Conservation (phyloP, 176 grass and related monocot genomes). For the Aegilops sharonensis region DNA sequence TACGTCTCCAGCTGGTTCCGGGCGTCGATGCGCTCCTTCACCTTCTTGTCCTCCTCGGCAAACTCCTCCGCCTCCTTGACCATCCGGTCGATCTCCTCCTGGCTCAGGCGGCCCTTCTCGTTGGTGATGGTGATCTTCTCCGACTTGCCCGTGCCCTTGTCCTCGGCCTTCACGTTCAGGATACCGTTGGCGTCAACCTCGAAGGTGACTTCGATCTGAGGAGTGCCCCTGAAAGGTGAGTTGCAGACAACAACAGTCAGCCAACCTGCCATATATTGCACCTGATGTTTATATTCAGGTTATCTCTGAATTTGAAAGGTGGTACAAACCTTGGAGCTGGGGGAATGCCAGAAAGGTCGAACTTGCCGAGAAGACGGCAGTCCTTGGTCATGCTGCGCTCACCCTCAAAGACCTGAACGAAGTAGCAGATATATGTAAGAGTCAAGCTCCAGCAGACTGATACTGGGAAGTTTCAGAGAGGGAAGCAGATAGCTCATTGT, state of each 20-base stretch:
- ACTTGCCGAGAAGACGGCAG: slow-evolving; percentile 73
- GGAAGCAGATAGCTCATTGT: neutral
- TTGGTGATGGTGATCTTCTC: slow-evolving; percentile 86
- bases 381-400: slow-evolving; percentile 84
- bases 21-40: slow-evolving; percentile 66
- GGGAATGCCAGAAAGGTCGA: slow-evolving; percentile 55
- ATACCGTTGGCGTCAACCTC: slow-evolving; percentile 76
- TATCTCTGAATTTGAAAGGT: neutral
- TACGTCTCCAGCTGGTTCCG: slow-evolving; percentile 70
- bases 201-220: slow-evolving; percentile 64
- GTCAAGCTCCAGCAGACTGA: neutral
- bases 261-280: too few relatives aligned
- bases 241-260: neutral
- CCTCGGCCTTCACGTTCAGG: slow-evolving; percentile 63
- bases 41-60: slow-evolving; percentile 68
- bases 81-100: slow-evolving; percentile 82
- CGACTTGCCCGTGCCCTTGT: slow-evolving; percentile 63
- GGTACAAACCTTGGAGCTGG: slow-evolving; percentile 46
- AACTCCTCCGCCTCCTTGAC: slow-evolving; percentile 68
- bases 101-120: slow-evolving; percentile 71
- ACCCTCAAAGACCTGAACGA: slow-evolving; percentile 58
- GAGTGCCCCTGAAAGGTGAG: slow-evolving; percentile 49
- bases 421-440: neutral
- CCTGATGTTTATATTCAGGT: neutral
- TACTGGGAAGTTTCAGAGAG: neutral